These are phyloP conservation scores for Rhododendron williamsianum DNA, from an alignment of 148 eudicot species.

Conservation along the genomic window DNA sequence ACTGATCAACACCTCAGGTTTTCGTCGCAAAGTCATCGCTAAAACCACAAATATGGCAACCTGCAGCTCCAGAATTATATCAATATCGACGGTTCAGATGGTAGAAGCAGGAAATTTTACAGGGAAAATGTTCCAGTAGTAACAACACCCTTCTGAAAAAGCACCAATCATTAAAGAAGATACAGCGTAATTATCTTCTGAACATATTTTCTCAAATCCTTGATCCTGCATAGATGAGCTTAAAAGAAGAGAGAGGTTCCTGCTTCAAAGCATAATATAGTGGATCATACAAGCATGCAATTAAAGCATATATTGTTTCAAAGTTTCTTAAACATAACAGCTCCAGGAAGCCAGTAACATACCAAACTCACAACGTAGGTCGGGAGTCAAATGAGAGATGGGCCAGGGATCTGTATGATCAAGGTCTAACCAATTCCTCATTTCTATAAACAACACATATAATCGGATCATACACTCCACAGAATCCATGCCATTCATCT, in stretches of 20 bases:
- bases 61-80: conserved; percentile 25
- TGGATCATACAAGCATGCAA: not conserved
- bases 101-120: not conserved
- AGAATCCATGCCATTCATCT: too few relatives aligned
- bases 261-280: not conserved
- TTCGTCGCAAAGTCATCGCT: conserved; percentile 49
- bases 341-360: not conserved
- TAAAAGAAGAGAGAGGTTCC: not conserved
- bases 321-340: not conserved
- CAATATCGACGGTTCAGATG: not conserved
- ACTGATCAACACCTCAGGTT: conserved; percentile 49
- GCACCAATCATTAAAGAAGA: not conserved
- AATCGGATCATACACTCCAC: too few relatives aligned
- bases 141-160: not conserved
- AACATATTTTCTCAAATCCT: not conserved
- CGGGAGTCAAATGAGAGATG: not conserved
- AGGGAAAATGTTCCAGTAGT: not conserved
- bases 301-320: not conserved
- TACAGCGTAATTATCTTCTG: not conserved
- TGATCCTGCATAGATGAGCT: not conserved
- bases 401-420: not conserved
- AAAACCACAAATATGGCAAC: conserved; percentile 53
- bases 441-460: not conserved
- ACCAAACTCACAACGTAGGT: not conserved
- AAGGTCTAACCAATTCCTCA: not conserved